Evolutionary conservation across 2,329 filamentous ascomycete species (phyloP).

Genomic region (Cercospora sp.): DNA sequence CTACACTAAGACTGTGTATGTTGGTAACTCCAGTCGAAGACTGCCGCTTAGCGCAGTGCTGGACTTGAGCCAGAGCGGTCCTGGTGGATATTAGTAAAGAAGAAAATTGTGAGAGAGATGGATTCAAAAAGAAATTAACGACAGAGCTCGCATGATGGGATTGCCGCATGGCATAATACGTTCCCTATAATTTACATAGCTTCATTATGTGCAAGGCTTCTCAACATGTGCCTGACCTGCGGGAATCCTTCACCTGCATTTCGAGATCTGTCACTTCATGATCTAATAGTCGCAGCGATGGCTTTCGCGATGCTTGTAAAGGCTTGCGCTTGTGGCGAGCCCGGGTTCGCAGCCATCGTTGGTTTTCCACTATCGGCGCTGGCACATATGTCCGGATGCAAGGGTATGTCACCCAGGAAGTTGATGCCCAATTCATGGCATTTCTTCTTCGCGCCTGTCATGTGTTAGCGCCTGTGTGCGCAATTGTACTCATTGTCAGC

Average conservation of each 20-base stretch:
- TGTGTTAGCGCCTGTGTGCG: neutral
- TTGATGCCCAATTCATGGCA: conserved; percentile 72
- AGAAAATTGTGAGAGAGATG: neutral
- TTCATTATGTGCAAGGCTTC: neutral
- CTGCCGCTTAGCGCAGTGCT: conserved; percentile 47
- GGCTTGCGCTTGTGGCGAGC: conserved; percentile 67
- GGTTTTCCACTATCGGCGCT: conserved; percentile 86
- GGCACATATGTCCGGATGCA: conserved; percentile 82
- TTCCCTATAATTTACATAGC: neutral
- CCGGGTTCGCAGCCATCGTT: conserved; percentile 82
- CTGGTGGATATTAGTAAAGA: neutral
- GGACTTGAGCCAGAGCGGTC: neutral
- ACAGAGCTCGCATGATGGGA: neutral
- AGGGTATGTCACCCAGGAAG: conserved; percentile 84
- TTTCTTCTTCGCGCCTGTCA: conserved; percentile 63
- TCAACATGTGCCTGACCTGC: neutral
- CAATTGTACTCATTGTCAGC: neutral
- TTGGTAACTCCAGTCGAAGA: conserved; percentile 60
- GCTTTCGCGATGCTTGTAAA: conserved; percentile 56
- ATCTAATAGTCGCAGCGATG: conserved; percentile 20
- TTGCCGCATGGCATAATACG: neutral
- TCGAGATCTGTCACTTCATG: neutral
- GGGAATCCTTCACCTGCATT: neutral
- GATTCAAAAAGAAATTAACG: neutral
- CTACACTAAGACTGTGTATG: conserved; percentile 60